Base-by-base conservation (phyloP, 768 basidiomycete genomes). In the Kwoniella newhampshirensis region DNA sequence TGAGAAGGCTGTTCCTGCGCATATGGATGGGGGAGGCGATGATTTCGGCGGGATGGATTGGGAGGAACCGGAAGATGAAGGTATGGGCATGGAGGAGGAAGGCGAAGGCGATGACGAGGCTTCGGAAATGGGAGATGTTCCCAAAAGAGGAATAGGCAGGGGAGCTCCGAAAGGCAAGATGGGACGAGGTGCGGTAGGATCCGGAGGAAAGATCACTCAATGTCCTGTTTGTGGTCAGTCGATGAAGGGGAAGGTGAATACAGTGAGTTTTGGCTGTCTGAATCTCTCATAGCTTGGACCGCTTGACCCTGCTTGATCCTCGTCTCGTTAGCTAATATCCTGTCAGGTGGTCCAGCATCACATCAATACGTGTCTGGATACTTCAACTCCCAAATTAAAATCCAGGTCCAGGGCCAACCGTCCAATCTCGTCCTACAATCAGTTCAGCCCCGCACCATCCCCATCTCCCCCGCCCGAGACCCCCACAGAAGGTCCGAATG, bases 11-110 rank as follows among this genome's bases (percentile, higher is more conserved):
- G 37, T 17, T 4, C 30, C 41, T 13, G 23, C 20, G 5, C 15
- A 12, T 8, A 21, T 12, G 12, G 9, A 23, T 25, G 23, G n/a
- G n/a, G 26, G 11, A 23, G 41, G 41, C 17, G 21, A 23, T 35
- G 65, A 67, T 57, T 40, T 64, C 15, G 79, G n/a, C n/a, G n/a
- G 78, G 17, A 81, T 81, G 28, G 84, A 84, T 6, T 89, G 88
- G 88, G 83, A 79, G 40, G 84, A 79, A 66, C 87, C 83, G 11
- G 88, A 90, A 63, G 89, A 91, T 62, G 89, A 86, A 72, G 73
- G 81, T 6, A 75, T 73, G 55, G 63, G 74, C 18, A 67, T 77
- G 52, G 75, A 76, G n/a, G 68, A 75, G 28, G 67, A 64, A 4
- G 62, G 60, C 23, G 68, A 68, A 42, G 72, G 53, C 5, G 69